Evolutionary conservation across 495 filamentous ascomycete genomes (phyloP), one percentile per base, ranked within the genome.

Genomic region (Hypoxylon rickii): DNA sequence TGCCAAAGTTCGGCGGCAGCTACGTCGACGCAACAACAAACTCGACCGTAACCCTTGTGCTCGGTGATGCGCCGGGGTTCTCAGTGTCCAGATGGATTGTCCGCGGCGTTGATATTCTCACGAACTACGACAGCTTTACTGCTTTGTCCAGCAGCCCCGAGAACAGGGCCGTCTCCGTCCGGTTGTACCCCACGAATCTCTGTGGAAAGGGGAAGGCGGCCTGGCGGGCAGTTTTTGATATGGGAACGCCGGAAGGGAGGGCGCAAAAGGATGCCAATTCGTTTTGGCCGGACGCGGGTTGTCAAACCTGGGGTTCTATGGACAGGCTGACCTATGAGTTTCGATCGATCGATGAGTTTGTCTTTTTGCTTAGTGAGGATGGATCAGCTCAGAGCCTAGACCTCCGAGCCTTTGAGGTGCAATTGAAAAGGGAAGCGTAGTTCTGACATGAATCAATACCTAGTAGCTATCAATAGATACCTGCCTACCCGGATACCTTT

Each of bases 11-110:
- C 36, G 68, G 57, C 1, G 80, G 80, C 10, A 70, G 63, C 0
- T 83, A 77, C 48, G 13, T 36, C 0, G 62, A 72, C 46, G 45
- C 36, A 5, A 11, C 41, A 5, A 66, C 58, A 0, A 80, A 81
- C 61, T 74, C 73, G 0, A 72, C 71, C 2, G 51, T 84, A 4
- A 72, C 62, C 0, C 64, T 83, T 22, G 63, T 50, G 0, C 65
- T 76, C 2, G 77, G 80, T 42, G 67, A 73, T 7, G 70, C 65
- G 0, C 74, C 75, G 0, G 79, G 78, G 0, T 53, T 83, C 22
- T 39, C 47, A 1, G 62, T 83, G 4, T 51, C 65, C 1, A 49
- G 50, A 8, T 80, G 78, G 73, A 48, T 70, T 7, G 72, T 70
- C 31, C 68, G 76, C 33, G 68, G 70, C 5, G 70, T 72, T 8